Evolutionary conservation across 2,329 filamentous ascomycete genomes (phyloP).

Genomic region (Leptographium wingfieldii): DNA sequence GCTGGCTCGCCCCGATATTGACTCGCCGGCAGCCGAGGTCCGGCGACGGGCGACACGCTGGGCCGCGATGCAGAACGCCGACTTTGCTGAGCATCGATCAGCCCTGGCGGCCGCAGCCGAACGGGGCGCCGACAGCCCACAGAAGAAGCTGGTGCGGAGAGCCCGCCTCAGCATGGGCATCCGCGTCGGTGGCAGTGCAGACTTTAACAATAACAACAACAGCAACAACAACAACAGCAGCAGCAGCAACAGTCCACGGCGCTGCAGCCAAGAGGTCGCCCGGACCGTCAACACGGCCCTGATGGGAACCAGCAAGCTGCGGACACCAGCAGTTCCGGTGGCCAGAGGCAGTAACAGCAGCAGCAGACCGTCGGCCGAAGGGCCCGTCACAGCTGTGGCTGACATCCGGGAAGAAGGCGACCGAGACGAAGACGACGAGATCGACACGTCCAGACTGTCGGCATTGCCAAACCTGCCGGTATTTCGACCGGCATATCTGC

Average conservation of each 20-base stretch:
- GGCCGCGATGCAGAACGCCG: constrained; percentile 46
- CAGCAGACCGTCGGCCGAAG: too few relatives aligned
- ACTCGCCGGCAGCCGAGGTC: constrained; percentile 54
- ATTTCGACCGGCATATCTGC: constrained; percentile 41
- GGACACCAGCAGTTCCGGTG: neutral
- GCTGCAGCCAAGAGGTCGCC: constrained; percentile 5
- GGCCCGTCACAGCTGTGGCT: too few relatives aligned
- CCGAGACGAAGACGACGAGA: neutral
- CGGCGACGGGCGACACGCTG: constrained; percentile 56
- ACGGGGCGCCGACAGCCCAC: too few relatives aligned
- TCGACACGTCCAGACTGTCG: constrained; percentile 11
- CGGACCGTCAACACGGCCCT: neutral
- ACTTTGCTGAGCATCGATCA: constrained; percentile 24
- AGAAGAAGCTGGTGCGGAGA: constrained; percentile 6
- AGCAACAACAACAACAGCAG: constrained; percentile 6
- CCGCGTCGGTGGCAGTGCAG: constrained; percentile 38
- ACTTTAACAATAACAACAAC: constrained; percentile 2
- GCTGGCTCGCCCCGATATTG: constrained; percentile 41
- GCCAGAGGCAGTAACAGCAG: too few relatives aligned
- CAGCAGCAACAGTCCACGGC: neutral
- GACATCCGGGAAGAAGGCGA: too few relatives aligned
- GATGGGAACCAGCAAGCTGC: neutral
- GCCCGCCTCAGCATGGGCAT: constrained; percentile 22
- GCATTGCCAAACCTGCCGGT: constrained; percentile 21
- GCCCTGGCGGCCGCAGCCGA: constrained; percentile 15